Evolutionary conservation across 495 filamentous ascomycete genomes (phyloP), one percentile per base, ranked within the genome.

Genomic region (Thermothielavioides terrestris): DNA sequence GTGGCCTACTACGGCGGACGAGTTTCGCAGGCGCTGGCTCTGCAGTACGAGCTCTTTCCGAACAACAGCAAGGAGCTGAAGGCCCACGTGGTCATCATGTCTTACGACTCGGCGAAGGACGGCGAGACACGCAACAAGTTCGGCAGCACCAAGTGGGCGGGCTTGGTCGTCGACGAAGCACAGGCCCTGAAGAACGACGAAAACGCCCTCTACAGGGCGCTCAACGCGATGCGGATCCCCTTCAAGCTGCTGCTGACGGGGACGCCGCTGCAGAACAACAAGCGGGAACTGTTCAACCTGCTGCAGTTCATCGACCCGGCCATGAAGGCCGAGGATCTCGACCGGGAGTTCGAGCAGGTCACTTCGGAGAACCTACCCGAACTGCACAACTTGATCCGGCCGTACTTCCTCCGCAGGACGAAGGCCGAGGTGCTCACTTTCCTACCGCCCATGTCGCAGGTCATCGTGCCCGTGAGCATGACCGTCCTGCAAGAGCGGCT

Each of bases 121-220:
- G 75, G 81, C 2, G 78, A 78, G 43, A 80, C 80, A 35, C 73
- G 74, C 17, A 67, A 59, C 27, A 76, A 83, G 17, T 85, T 97
- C 49, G 69, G 70, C 7, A 68, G 60, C 17, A 77, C 91, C 17
- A 80, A 79, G 18, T 99, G 94, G 94, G 82, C 82, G 41, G 91
- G 86, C 5, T 68, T 99, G 26, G 77, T 99, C 32, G 88, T 97
- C 10, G 94, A 99, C 58, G 94, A 99, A 70, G 94, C 92, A 11
- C 94, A 99, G 59, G 82, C 94, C 4, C 72, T 99, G 40, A 99
- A 99, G 66, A 97, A 92, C 53, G 90, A 96, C 56, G 81, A 84
- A 58, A 89, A 83, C 35, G 69, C 79, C 9, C 80, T 96, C 4
- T 96, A 96, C 64, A 73, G 71, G 40, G 78, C 84, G 4, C 74